Evolutionary conservation across 106 monocot species (phyloP), one percentile per base, ranked within the genome.

Genomic region (Alisma plantagoaquatica): DNA sequence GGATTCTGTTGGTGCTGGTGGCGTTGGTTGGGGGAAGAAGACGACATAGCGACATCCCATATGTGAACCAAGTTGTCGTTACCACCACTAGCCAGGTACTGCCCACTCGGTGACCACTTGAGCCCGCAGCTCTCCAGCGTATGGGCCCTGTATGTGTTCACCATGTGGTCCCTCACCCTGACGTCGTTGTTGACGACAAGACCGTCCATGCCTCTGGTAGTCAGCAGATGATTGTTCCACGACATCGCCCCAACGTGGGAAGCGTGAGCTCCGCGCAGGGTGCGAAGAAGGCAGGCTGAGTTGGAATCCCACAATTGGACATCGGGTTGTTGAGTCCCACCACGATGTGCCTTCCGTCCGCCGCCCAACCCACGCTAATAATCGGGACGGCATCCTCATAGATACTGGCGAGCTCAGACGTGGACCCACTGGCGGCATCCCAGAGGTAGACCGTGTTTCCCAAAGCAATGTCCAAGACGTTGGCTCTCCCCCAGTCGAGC

Each of bases 161-260:
- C 29, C 8, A 60, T 46, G 27, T 31, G 60, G 31, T 44, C 45
- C 30, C 44, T 60, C 6, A 60, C 17, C 25, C 60, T 23, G 1
- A 60, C 46, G 29, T 60, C 60, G 15, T 60, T 60, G 43, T 45
- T 44, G 1, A 60, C 60, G 4, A 60, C 43, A 30, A 65, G 11
- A n/a, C 54, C 29, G n/a, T 65, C 54, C 54, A 55, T 45, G 16
- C 30, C 43, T 23, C 65, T 46, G 0, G 54, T 55, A 3, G 54
- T 46, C 45, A 65, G 43, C 16, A 65, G 16, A 24, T 65, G 54
- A 30, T 60, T 60, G 46, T 60, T 60, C 60, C 60, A 60, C 11
- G 46, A 45, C 27, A 60, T 27, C 29, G 60, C 38, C 3, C 46
- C 60, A 28, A 60, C 60, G 45, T 46, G 4, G 47, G 60, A 60